Evolutionary conservation across 163 green algal species (phyloP).

Genomic region (Chlorella variabilis): DNA sequence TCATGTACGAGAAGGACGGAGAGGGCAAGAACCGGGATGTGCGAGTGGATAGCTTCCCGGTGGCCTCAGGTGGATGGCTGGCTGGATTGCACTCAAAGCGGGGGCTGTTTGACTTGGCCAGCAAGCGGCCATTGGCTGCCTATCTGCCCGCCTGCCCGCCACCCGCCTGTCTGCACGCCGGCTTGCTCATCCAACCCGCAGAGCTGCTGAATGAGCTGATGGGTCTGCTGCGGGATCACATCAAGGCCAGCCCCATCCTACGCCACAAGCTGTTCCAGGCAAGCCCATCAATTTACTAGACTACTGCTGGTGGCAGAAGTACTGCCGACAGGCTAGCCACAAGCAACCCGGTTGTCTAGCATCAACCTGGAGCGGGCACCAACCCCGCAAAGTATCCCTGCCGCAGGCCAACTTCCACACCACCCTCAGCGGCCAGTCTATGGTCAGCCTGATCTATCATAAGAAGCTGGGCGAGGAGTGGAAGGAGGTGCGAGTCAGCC

Average conservation of each 20-base stretch:
- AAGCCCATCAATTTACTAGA: neutral
- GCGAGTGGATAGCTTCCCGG: slow-evolving; percentile 48
- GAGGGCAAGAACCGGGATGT: slow-evolving; percentile 26
- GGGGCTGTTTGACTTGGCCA: neutral
- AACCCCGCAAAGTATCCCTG: too few relatives aligned
- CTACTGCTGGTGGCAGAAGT: too few relatives aligned
- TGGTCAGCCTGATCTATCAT: slow-evolving; percentile 94
- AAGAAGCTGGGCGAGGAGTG: slow-evolving; percentile 76
- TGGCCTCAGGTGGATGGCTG: slow-evolving; percentile 34
- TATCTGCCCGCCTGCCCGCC: too few relatives aligned
- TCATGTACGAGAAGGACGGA: slow-evolving; percentile 70
- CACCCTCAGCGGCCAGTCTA: slow-evolving; percentile 80
- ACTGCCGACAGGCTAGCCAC: too few relatives aligned
- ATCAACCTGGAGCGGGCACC: too few relatives aligned
- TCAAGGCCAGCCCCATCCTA: slow-evolving; percentile 54
- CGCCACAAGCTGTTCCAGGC: slow-evolving; percentile 75
- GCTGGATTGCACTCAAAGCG: neutral
- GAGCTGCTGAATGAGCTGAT: slow-evolving; percentile 87
- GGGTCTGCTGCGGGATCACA: slow-evolving; percentile 66
- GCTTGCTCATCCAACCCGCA: slow-evolving; percentile 58
- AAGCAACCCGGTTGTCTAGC: too few relatives aligned
- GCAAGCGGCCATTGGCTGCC: too few relatives aligned
- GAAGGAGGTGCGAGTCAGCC: slow-evolving; percentile 10
- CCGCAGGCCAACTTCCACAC: slow-evolving; percentile 92
- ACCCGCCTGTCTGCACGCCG: too few relatives aligned